Evolutionary conservation across 148 eudicot genomes (phyloP).

Genomic region (Spergularia bocconei): DNA sequence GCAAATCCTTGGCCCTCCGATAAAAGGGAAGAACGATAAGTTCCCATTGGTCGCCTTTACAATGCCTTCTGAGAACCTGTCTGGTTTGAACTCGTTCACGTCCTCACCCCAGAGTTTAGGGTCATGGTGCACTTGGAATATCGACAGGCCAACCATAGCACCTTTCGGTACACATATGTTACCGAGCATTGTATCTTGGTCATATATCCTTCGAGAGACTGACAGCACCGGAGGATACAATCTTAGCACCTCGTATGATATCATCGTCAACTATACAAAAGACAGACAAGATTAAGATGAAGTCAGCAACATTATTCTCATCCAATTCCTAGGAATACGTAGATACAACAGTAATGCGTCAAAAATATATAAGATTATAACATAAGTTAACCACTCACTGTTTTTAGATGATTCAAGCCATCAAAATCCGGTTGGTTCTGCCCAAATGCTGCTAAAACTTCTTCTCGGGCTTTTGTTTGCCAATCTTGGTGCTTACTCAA

Average conservation of each 20-base stretch:
- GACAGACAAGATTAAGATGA: not conserved
- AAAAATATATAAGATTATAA: too few relatives aligned
- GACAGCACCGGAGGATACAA: slow-evolving; percentile 36
- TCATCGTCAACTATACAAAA: slow-evolving; percentile 45
- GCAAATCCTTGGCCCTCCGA: slow-evolving; percentile 55
- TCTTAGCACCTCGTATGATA: slow-evolving; percentile 50
- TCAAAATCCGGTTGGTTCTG: slow-evolving; percentile 31
- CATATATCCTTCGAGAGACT: slow-evolving; percentile 7
- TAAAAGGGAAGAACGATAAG: slow-evolving; percentile 46
- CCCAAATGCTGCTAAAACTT: slow-evolving; percentile 33
- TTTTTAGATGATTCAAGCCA: slow-evolving; percentile 33
- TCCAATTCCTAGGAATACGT: not conserved
- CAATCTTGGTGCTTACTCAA: slow-evolving; percentile 37
- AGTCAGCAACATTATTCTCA: not conserved
- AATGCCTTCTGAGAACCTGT: slow-evolving; percentile 55
- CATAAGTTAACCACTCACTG: slow-evolving; percentile 19
- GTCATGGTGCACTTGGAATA: slow-evolving; percentile 34
- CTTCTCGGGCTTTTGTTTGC: slow-evolving; percentile 38
- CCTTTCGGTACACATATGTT: slow-evolving; percentile 35
- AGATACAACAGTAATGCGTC: too few relatives aligned
- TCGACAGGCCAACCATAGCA: slow-evolving; percentile 27
- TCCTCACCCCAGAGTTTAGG: slow-evolving; percentile 59
- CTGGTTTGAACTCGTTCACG: slow-evolving; percentile 48
- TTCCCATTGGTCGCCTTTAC: slow-evolving; percentile 38
- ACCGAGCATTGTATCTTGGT: slow-evolving; percentile 35